These are phyloP conservation scores for Pichia membranifaciens DNA, from an alignment of 805 yeast genomes.

Conservation along the genomic window DNA sequence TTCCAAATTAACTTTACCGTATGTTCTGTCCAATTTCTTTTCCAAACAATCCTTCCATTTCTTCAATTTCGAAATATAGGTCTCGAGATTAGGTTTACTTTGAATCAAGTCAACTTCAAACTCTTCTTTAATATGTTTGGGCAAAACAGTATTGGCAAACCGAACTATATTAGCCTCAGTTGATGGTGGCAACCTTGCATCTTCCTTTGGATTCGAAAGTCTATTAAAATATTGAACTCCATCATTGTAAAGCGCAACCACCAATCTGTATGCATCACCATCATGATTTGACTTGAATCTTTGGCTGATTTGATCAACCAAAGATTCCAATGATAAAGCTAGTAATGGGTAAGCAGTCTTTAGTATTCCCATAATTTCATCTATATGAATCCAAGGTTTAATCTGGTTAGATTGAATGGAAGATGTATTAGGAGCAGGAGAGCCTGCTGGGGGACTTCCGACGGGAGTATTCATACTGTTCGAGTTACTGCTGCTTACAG, in stretches of 20 bases:
- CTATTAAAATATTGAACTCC: constrained; percentile 88
- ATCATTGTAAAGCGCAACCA: constrained; percentile 87
- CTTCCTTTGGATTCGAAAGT: constrained; percentile 79
- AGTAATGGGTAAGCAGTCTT: constrained; percentile 94
- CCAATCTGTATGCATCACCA: constrained; percentile 91
- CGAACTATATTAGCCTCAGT: constrained; percentile 84
- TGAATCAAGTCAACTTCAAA: constrained; percentile 88
- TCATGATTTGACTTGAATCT: constrained; percentile 91
- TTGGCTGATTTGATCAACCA: constrained; percentile 92
- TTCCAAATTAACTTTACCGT: constrained; percentile 75
- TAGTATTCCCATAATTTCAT: constrained; percentile 87
- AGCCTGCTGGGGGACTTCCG: constrained; percentile 3
- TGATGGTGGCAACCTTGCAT: constrained; percentile 81
- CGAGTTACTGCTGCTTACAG: constrained; percentile 5
- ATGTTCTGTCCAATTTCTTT: constrained; percentile 82
- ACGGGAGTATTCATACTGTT: constrained; percentile 1
- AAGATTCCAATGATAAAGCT: constrained; percentile 86
- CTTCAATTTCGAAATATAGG: constrained; percentile 74
- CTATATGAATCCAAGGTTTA: constrained; percentile 93
- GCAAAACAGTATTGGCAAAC: constrained; percentile 89
- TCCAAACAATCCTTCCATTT: constrained; percentile 92
- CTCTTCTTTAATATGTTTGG: constrained; percentile 80
- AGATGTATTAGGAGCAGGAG: constrained; percentile 3
- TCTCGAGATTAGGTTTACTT: constrained; percentile 81
- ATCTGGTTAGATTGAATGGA: constrained; percentile 25